Base-by-base conservation (phyloP, 2,329 filamentous ascomycete genomes). In the Pseudogymnoascus sp. region DNA sequence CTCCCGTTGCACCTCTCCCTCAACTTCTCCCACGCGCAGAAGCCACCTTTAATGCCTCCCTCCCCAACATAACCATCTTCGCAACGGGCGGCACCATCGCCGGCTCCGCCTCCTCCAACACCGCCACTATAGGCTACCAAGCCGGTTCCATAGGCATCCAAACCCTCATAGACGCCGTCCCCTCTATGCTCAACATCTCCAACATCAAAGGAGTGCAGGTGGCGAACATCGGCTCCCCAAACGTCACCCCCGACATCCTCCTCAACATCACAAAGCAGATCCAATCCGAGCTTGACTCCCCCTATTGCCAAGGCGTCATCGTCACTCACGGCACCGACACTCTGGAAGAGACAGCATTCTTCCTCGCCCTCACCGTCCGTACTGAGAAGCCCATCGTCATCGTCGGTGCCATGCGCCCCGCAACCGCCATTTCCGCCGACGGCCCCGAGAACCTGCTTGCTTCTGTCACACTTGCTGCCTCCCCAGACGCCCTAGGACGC, bases 281-380 rank as follows among this genome's bases (percentile, higher is more conserved):
- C 59, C 78, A 81, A 61, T 68, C 67, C 21, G 80, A 81, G 64
- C 74, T 85, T 3, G 77, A 79, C 26, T 71, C 69, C 63, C 73
- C 74, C n/a, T 67, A 73, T 60, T 73, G 72, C 35, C 72, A 75
- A 61, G 62, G 62, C 21, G 62, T 64, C 2, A 35, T 61, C 13
- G 38, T 64, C 16, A 86, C 84, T 0, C 84, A 87, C 68, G 85
- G 85, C 62, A 87, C 85, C 8, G 85, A 87, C 69, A 86, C 83
- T 0, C 76, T 87, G 1, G 84, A 86, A 68, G 84, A 86, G 71
- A 81, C 81, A 0, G 81, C 83, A 13, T 86, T 86, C 74, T 86
- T 85, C 74, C 74, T 86, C 6, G 80, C 85, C 65, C 72, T 82
- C 4, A 84, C 81, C 0, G 70, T 85, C 31, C 78, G 78, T 66